Conservation (phyloP, 176 grass and related monocot genomes). For the Eragrostis curvula region DNA sequence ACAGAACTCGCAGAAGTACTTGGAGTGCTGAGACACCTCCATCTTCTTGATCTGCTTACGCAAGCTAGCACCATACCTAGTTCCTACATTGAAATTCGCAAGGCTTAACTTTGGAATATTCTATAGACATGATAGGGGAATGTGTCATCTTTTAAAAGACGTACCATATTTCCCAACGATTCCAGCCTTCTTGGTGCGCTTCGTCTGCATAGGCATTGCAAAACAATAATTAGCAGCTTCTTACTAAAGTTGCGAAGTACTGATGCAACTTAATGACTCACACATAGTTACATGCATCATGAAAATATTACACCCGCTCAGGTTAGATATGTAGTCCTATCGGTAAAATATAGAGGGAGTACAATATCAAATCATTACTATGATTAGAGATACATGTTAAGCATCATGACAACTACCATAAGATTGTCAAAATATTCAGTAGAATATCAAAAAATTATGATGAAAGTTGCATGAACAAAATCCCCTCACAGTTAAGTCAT, state of each 20-base stretch:
- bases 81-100: conserved; percentile 51
- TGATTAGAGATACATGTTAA: too few relatives aligned
- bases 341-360: too few relatives aligned
- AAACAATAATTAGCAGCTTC: conserved; percentile 32
- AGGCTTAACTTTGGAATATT: neutral
- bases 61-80: conserved; percentile 98
- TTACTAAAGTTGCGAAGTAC: neutral
- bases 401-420: too few relatives aligned
- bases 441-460: neutral
- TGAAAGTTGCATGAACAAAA: neutral
- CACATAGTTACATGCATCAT: neutral
- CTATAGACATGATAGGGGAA: neutral
- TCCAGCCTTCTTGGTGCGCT: conserved; percentile 99
- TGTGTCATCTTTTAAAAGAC: neutral
- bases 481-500: too few relatives aligned
- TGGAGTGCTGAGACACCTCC: conserved; percentile 97
- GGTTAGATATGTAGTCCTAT: too few relatives aligned
- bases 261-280: neutral
- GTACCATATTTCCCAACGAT: conserved; percentile 98
- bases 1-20: conserved; percentile 99
- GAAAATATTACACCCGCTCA: neutral
- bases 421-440: too few relatives aligned
- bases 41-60: conserved; percentile 99
- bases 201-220: conserved; percentile 66
- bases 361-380: too few relatives aligned